Conservation (phyloP, 208 protist species). For the Trichomonas tenax region DNA sequence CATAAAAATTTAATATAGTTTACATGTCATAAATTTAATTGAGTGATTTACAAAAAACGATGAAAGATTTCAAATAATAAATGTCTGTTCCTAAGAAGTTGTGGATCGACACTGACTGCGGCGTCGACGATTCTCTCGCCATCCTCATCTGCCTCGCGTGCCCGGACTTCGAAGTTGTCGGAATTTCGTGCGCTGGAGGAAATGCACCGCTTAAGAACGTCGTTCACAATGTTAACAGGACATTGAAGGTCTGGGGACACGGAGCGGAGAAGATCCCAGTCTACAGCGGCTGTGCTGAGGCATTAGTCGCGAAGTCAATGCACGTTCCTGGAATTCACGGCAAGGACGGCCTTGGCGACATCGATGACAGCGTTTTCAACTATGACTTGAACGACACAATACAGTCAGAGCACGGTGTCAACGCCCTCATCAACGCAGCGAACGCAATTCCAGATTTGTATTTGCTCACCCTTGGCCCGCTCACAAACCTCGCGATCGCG, state of each 20-base stretch:
- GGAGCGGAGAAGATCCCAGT: background rate
- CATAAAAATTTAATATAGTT: background rate
- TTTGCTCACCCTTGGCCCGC: background rate
- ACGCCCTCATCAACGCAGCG: background rate
- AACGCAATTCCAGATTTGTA: background rate
- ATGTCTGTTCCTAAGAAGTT: background rate
- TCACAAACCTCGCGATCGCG: background rate
- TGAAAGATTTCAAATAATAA: background rate
- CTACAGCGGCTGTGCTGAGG: background rate
- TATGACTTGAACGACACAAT: background rate
- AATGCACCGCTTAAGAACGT: background rate
- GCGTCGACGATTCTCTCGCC: background rate
- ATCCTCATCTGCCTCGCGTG: background rate
- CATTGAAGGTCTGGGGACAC: background rate
- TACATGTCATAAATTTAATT: background rate
- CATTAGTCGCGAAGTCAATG: background rate
- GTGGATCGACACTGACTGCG: constrained; percentile 13
- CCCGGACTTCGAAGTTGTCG: background rate
- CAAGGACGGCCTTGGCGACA: background rate
- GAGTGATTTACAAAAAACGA: background rate
- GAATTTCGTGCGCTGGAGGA: background rate
- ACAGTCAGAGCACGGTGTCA: background rate
- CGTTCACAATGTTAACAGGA: background rate
- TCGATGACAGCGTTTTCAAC: background rate
- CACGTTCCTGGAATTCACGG: background rate